These are phyloP conservation scores for Scopulariopsis brevicaulis DNA, from an alignment of 2,329 filamentous ascomycete species.

Conservation along the genomic window DNA sequence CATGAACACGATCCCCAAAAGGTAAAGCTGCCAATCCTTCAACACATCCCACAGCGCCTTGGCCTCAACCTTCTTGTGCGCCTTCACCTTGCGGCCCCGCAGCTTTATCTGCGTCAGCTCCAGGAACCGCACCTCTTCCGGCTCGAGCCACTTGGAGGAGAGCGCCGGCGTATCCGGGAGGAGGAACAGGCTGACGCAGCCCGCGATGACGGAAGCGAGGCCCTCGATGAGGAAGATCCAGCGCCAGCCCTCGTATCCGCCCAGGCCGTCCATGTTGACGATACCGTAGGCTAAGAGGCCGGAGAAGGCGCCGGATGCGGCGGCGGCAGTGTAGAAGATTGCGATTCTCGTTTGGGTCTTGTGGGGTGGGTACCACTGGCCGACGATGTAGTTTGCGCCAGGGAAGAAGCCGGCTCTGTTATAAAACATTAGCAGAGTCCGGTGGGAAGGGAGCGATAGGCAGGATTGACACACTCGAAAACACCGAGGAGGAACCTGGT, in stretches of 20 bases:
- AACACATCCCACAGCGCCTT: constrained; percentile 59
- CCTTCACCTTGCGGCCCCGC: constrained; percentile 34
- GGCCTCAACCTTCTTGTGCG: constrained; percentile 29
- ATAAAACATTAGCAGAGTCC: not conserved
- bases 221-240: constrained; percentile 53
- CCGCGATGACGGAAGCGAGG: constrained; percentile 40
- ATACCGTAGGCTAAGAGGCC: constrained; percentile 32
- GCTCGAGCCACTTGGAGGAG: constrained; percentile 53
- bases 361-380: constrained; percentile 19
- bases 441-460: not conserved
- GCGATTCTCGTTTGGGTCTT: constrained; percentile 18
- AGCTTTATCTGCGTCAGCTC: not conserved
- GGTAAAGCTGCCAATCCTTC: constrained; percentile 58
- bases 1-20: not conserved
- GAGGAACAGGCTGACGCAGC: constrained; percentile 48
- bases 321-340: constrained; percentile 22
- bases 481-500: constrained; percentile 57
- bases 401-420: constrained; percentile 3
- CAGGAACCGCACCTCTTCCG: constrained; percentile 33
- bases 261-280: constrained; percentile 30
- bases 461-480: constrained; percentile 36
- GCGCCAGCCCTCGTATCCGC: constrained; percentile 12
- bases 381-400: not conserved
- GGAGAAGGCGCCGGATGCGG: constrained; percentile 29
- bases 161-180: constrained; percentile 55